Conservation (phyloP, 2,329 filamentous ascomycete species). For the Bipolaris oryzae region DNA sequence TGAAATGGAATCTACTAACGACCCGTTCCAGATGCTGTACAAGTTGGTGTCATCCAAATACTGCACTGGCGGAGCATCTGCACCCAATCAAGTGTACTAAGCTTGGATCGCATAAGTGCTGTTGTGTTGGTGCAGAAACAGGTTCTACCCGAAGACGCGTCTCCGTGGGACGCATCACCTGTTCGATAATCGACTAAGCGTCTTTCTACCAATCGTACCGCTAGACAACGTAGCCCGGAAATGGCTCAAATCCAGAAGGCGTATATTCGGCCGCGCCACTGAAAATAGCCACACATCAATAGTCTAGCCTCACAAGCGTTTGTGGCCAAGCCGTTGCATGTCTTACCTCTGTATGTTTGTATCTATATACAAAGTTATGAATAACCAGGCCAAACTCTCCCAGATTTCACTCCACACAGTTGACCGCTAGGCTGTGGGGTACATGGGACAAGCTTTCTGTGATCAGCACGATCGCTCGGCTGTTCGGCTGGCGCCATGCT, state of each 20-base stretch:
- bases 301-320: neutral
- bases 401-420: conserved; percentile 1
- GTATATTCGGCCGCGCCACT: neutral
- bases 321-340: too few relatives aligned
- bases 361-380: neutral
- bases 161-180: neutral
- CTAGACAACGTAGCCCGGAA: neutral
- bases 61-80: conserved; percentile 17
- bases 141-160: conserved; percentile 4
- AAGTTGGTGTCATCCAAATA: conserved; percentile 20
- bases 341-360: too few relatives aligned
- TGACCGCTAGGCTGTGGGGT: neutral
- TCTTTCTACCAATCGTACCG: neutral
- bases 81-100: conserved; percentile 21
- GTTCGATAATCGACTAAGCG: neutral
- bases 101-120: neutral
- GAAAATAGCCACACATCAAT: neutral
- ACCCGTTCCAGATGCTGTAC: conserved; percentile 26
- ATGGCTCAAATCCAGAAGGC: too few relatives aligned
- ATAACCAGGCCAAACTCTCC: neutral
- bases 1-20: conserved; percentile 32
- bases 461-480: conserved; percentile 4
- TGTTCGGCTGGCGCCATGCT: neutral
- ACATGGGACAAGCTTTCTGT: neutral
- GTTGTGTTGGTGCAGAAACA: conserved; percentile 1